Base-by-base conservation (phyloP, 2,329 filamentous ascomycete genomes). In the Eurotiales sp. region DNA sequence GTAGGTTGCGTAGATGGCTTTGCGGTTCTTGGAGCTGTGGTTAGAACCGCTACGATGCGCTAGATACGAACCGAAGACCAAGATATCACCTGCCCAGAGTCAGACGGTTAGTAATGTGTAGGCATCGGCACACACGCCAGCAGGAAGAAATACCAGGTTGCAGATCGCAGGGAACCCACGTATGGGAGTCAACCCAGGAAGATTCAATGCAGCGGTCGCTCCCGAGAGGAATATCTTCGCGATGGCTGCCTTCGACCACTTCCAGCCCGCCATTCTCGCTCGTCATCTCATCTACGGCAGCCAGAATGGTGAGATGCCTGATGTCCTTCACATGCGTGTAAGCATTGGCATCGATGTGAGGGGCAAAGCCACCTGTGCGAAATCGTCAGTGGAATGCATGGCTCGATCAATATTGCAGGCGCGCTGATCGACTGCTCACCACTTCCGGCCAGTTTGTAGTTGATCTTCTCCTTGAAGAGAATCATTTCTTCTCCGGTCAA, bases 381-480 rank as follows among this genome's bases (percentile, higher is more conserved):
- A n/a, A n/a, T n/a, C n/a, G n/a, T n/a, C n/a, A n/a, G n/a, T n/a
- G n/a, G n/a, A n/a, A n/a, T n/a, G n/a, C n/a, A n/a, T n/a, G n/a
- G n/a, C n/a, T n/a, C n/a, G n/a, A n/a, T n/a, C n/a, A n/a, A n/a
- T n/a, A n/a, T n/a, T n/a, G n/a, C n/a, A n/a, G n/a, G n/a, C n/a
- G n/a, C n/a, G n/a, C n/a, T n/a, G n/a, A n/a, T n/a, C n/a, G n/a
- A n/a, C n/a, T n/a, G n/a, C n/a, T n/a, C n/a, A 59, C 68, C 70
- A 51, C 69, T 70, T n/a, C 66, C 69, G 2, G 69, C 61, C 6
- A 71, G 59, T 53, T 73, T 72, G 56, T 73, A 72, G 53, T 72
- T 72, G 47, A 73, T 72, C 57, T 73, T 73, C 51, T 73, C 70
- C 39, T 73, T 73, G 61, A 74, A 73, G 1, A 73, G 61, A 15